Evolutionary conservation across 345 rosid species (phyloP).

Genomic region (Boechera stricta): DNA sequence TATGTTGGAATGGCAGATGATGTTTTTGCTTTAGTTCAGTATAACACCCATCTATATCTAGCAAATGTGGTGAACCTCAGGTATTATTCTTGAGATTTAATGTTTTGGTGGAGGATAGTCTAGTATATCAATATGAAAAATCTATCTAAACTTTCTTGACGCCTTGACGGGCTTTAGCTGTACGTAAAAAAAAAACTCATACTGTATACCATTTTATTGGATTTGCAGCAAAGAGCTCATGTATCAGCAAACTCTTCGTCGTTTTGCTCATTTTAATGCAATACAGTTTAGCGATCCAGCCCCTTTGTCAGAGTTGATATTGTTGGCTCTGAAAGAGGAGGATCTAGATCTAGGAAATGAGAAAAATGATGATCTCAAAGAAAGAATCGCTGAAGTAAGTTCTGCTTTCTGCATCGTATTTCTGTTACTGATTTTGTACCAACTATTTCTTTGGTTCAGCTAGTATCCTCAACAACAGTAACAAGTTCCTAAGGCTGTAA

Average conservation of each 20-base stretch:
- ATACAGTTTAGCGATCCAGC: conserved; percentile 88
- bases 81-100: conserved; percentile 47
- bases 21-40: conserved; percentile 85
- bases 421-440: neutral
- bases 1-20: conserved; percentile 99
- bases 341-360: conserved; percentile 64
- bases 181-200: conserved; percentile 1
- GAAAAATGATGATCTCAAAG: conserved; percentile 74
- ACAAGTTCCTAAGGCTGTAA: conserved; percentile 14
- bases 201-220: conserved; percentile 22
- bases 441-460: conserved; percentile 6
- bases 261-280: conserved; percentile 89
- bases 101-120: conserved; percentile 7
- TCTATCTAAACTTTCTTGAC: conserved; percentile 1
- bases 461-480: neutral
- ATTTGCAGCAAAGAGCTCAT: conserved; percentile 89
- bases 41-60: conserved; percentile 82
- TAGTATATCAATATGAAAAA: conserved; percentile 5
- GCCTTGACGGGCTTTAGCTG: conserved; percentile 8
- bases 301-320: conserved; percentile 69
- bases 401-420: conserved; percentile 30
- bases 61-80: conserved; percentile 89
- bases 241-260: conserved; percentile 91
- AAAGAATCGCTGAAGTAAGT: conserved; percentile 83
- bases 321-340: conserved; percentile 90